A percentile compares a stretch with the other conserved stretches of the same genome.
Evolutionary conservation across 441 rosid species (phyloP).

Genomic region (Arabidopsis hybrid): DNA sequence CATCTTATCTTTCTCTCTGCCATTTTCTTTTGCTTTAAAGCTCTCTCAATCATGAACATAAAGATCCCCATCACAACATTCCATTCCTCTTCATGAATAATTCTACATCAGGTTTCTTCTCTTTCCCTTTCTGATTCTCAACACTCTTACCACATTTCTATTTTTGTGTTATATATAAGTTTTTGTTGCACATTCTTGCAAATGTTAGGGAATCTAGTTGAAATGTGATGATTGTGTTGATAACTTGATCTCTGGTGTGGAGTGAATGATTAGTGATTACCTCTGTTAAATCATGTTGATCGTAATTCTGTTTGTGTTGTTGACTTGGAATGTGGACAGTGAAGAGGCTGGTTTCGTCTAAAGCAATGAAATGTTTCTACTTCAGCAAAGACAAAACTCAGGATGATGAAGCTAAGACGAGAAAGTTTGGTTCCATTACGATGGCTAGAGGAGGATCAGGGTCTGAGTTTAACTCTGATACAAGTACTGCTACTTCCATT

Average conservation of each 20-base stretch:
- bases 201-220: background rate
- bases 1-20: conserved; percentile 33
- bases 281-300: background rate
- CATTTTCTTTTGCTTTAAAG: conserved; percentile 38
- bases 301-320: conserved; percentile 1
- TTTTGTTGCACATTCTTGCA: conserved; percentile 10
- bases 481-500: conserved; percentile 66
- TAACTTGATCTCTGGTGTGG: background rate
- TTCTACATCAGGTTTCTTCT: conserved; percentile 37
- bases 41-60: conserved; percentile 35
- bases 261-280: background rate
- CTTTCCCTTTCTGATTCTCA: conserved; percentile 16
- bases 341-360: conserved; percentile 41
- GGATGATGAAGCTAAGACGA: conserved; percentile 48
- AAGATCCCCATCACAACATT: conserved; percentile 33
- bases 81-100: conserved; percentile 34
- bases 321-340: conserved; percentile 38
- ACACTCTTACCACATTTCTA: conserved; percentile 1
- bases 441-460: conserved; percentile 65
- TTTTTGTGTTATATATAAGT: background rate
- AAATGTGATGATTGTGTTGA: conserved; percentile 1
- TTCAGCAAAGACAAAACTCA: conserved; percentile 56
- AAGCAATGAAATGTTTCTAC: conserved; percentile 73
- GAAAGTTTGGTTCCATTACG: conserved; percentile 58
- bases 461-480: conserved; percentile 72